Evolutionary conservation across 192 early-diverging fungal species (phyloP), one percentile per base, ranked within the genome.

Genomic region (Backusella westeae): DNA sequence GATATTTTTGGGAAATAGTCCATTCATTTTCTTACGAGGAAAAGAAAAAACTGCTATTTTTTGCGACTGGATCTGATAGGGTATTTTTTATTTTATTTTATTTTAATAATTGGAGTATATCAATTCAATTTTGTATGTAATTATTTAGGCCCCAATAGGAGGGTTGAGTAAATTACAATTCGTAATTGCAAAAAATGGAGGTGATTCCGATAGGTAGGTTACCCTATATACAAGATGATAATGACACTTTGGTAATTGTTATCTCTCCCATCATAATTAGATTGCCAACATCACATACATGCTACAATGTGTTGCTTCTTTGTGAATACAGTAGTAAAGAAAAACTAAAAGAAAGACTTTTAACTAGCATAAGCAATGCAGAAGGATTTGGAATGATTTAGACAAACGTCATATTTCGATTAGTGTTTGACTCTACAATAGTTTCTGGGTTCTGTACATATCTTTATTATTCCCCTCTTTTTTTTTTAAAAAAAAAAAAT

Each of bases 261-360:
- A 49, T 49, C 19, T n/a, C 38, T 36, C 71, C 36, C 17, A 21
- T 49, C 29, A 23, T 73, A 38, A 77, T 38, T 81, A 91, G 96
- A 32, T 79, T 98, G 59, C 96, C 96, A 12, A 95, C 95, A 3
- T 93, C 96, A 6, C 96, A 97, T 75, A 98, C 96, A 0, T 98
- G 96, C 82, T 97, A 94, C 78, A 97, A 97, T 81, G 93, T 94
- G 10, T 83, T 98, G 52, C 88, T 96, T 69, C 83, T 98, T 4
- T 93, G 90, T 39, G 94, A 96, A 42, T 98, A 98, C 78, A 81
- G 89, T 6, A 83, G 87, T 32, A 90, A 95, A 69, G 93, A 93
- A 42, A 92, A 94, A 81, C 84, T 98, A 12, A 83, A 89, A 38
- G 92, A 94, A 46, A 84, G 94, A 29, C 79, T 98, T 21, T 78